Evolutionary conservation across 352 stramenopile genomes (phyloP).

Genomic region (Pythium folliculosum): DNA sequence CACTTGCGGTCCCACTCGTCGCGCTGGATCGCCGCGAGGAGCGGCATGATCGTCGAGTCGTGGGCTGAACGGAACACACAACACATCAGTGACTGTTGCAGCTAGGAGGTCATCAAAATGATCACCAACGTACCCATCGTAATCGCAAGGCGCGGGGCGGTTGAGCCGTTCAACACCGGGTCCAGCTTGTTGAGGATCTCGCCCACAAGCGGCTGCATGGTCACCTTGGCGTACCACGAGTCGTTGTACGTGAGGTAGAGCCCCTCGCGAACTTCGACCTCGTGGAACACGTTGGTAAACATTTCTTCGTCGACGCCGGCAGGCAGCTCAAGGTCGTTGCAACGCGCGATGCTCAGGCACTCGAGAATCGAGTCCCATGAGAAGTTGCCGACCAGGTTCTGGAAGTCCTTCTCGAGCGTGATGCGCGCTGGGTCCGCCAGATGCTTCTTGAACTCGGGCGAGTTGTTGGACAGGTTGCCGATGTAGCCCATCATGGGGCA

Average conservation of each 20-base stretch:
- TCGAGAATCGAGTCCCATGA: constrained; percentile 80
- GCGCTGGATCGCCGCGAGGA: constrained; percentile 68
- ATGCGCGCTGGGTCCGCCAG: constrained; percentile 44
- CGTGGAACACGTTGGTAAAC: constrained; percentile 76
- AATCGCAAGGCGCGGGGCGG: constrained; percentile 63
- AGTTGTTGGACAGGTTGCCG: constrained; percentile 58
- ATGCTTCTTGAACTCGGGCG: constrained; percentile 56
- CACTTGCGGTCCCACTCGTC: constrained; percentile 82
- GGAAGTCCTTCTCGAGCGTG: constrained; percentile 59
- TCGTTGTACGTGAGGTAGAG: constrained; percentile 77
- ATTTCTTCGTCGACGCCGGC: constrained; percentile 63
- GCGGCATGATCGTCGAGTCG: constrained; percentile 87
- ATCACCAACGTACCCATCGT: constrained; percentile 60
- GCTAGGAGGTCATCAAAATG: background rate
- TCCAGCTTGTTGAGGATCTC: constrained; percentile 75
- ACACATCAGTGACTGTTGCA: background rate
- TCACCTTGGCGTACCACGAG: constrained; percentile 80
- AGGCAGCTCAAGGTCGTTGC: constrained; percentile 73
- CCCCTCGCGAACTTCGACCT: constrained; percentile 67
- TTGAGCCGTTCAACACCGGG: constrained; percentile 39
- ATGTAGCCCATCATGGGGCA: constrained; percentile 79
- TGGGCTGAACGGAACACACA: constrained; percentile 54
- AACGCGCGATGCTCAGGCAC: constrained; percentile 79
- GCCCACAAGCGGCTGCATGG: constrained; percentile 80
- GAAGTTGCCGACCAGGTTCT: constrained; percentile 72